Percentiles rank a stretch among this genome's conserved stretches.
These are phyloP conservation scores for Przewalskia tangutica DNA, from an alignment of 257 asterid genomes.

Conservation along the genomic window DNA sequence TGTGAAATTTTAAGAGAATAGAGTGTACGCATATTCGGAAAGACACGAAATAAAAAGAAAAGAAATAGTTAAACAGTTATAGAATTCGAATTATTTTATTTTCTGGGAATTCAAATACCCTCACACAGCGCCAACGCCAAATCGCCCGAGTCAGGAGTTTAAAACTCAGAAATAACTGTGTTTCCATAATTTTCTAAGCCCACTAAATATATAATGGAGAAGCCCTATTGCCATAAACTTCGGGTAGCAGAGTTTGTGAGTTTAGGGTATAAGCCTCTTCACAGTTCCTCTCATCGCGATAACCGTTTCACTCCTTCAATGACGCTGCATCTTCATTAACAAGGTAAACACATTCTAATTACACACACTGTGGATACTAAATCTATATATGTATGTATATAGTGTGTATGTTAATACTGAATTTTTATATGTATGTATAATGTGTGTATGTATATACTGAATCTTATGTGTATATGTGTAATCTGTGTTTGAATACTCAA, in stretches of 20 bases:
- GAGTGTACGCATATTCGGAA: too few relatives aligned
- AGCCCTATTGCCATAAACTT: not conserved
- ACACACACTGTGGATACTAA: not conserved
- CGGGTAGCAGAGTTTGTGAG: not conserved
- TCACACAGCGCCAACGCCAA: constrained; percentile 6
- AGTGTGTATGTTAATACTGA: not conserved
- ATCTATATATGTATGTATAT: not conserved
- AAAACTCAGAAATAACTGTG: not conserved
- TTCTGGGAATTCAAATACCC: not conserved
- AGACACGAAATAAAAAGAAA: not conserved
- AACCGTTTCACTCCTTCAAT: not conserved
- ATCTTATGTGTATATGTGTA: not conserved
- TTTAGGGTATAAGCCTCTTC: not conserved
- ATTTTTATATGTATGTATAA: not conserved
- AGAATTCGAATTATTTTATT: not conserved
- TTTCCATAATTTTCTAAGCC: not conserved
- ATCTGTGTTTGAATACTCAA: not conserved
- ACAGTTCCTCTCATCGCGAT: not conserved
- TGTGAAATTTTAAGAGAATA: too few relatives aligned
- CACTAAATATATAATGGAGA: not conserved
- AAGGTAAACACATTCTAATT: not conserved
- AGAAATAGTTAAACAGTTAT: not conserved
- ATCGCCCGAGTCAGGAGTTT: not conserved
- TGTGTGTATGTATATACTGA: not conserved
- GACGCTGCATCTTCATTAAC: not conserved